These are phyloP conservation scores for Lactifluus hygrophoroides DNA, from an alignment of 768 basidiomycete species.

Conservation along the genomic window DNA sequence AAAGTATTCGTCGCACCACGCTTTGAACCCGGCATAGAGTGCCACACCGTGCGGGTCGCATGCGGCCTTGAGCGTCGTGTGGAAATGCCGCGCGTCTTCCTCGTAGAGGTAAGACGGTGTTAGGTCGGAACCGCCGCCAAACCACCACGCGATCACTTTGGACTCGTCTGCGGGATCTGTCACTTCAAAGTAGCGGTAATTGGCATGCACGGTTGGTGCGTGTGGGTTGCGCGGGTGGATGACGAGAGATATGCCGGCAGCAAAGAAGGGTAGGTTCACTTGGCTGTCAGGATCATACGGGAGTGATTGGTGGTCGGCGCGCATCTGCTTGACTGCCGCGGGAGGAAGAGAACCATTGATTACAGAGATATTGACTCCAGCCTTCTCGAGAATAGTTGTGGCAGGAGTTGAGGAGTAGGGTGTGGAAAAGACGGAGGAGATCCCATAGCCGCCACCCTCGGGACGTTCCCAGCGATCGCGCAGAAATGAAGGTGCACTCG, in stretches of 20 bases:
- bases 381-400: slow-evolving; percentile 76
- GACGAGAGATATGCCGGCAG: slow-evolving; percentile 86
- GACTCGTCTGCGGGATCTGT: slow-evolving; percentile 29
- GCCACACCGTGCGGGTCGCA: slow-evolving; percentile 63
- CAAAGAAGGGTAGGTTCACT: slow-evolving; percentile 81
- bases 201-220: slow-evolving; percentile 89
- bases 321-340: slow-evolving; percentile 88
- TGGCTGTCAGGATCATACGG: slow-evolving; percentile 51
- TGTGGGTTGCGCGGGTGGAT: slow-evolving; percentile 92
- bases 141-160: slow-evolving; percentile 89
- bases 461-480: slow-evolving; percentile 73
- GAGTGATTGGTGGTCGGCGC: slow-evolving; percentile 77
- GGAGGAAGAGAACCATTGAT: slow-evolving; percentile 86
- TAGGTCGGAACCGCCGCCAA: slow-evolving; percentile 91
- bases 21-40: slow-evolving; percentile 76
- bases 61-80: slow-evolving; percentile 61
- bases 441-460: slow-evolving; percentile 66
- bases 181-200: slow-evolving; percentile 97
- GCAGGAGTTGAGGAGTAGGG: slow-evolving; percentile 26
- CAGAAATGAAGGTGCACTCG: slow-evolving; percentile 59
- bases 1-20: slow-evolving; percentile 98
- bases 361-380: slow-evolving; percentile 90
- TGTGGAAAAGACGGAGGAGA: slow-evolving; percentile 73
- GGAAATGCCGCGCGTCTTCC: slow-evolving; percentile 84
- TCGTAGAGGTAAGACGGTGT: slow-evolving; percentile 90